Conservation (phyloP, 805 yeast species). For the Saturnispora diversa region DNA sequence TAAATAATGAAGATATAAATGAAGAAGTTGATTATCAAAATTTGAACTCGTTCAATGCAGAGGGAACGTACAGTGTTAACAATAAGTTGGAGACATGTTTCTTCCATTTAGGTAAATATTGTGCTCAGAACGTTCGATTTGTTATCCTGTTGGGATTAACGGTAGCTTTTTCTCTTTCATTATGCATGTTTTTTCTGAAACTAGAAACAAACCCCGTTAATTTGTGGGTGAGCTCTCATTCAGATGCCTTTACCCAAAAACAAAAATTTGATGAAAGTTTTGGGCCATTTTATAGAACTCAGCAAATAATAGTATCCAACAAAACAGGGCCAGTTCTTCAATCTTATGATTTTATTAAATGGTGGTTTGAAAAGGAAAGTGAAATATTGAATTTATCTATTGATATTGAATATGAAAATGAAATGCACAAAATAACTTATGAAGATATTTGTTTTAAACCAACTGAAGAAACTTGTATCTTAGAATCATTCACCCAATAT, state of each 20-base stretch:
- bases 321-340: conserved; percentile 56
- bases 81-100: conserved; percentile 41
- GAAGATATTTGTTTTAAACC: conserved; percentile 81
- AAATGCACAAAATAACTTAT: conserved; percentile 28
- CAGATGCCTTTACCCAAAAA: conserved; percentile 62
- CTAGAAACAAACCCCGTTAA: conserved; percentile 76
- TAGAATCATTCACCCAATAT: conserved; percentile 86
- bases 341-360: conserved; percentile 57
- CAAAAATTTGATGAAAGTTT: conserved; percentile 67
- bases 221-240: conserved; percentile 81
- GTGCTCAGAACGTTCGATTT: conserved; percentile 53
- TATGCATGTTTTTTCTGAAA: conserved; percentile 43
- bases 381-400: conserved; percentile 36
- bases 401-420: conserved; percentile 9
- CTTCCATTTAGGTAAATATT: conserved; percentile 44
- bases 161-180: conserved; percentile 39
- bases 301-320: conserved; percentile 70
- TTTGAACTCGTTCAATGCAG: conserved; percentile 15
- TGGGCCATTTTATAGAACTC: conserved; percentile 87
- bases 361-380: conserved; percentile 85
- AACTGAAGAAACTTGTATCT: conserved; percentile 65
- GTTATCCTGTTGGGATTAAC: conserved; percentile 39
- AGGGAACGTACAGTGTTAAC: conserved; percentile 41
- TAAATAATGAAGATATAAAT: not conserved
- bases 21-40: conserved; percentile 7